Base-by-base conservation (phyloP, 352 stramenopile species). In the Globisporangium recalcitrans region DNA sequence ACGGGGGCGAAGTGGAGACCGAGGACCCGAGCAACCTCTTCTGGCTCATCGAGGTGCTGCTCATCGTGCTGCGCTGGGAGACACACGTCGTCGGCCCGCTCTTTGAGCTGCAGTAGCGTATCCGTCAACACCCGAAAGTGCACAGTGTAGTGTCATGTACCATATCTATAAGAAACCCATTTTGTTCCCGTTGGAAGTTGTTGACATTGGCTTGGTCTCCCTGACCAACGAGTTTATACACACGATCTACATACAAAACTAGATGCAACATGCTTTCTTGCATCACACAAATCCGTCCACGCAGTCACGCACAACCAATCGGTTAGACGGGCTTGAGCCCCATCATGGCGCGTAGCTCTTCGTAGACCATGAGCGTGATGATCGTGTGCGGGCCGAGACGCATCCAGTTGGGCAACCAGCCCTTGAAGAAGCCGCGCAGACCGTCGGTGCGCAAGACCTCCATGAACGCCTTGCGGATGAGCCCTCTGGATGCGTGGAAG, bases 381-480 rank as follows among this genome's bases (percentile, higher is more conserved):
- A 90, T 87, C 29, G 81, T 90, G 64, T 90, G 81, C 46, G 81
- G 81, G 0, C 81, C 81, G 13, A 88, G 70, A 13, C 81, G 81
- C 64, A 90, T 73, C 78, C 81, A 90, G 60, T 90, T 88, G 48
- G 81, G 79, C 13, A 91, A 63, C 75, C 75, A 88, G n/a, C 79
- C 81, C 53, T 91, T 91, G 74, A 88, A 90, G 61, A 90, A 86
- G 21, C 80, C 80, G n/a, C 59, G 74, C 10, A 87, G 56, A 19
- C 80, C 80, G 58, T 90, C 80, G 9, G 72, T 82, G 19, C 70
- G 69, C 21, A 85, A 52, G 56, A 87, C 78, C 2, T 73, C 58
- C 42, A 80, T 70, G 59, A 87, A 88, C 36, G 74, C 75, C 49
- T 73, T 71, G n/a, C 78, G 72, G 63, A 88, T 64, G 49, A 85